phyloP scores from a whole-genome alignment of 2,329 filamentous ascomycete species.

The Fusarium compactum region DNA sequence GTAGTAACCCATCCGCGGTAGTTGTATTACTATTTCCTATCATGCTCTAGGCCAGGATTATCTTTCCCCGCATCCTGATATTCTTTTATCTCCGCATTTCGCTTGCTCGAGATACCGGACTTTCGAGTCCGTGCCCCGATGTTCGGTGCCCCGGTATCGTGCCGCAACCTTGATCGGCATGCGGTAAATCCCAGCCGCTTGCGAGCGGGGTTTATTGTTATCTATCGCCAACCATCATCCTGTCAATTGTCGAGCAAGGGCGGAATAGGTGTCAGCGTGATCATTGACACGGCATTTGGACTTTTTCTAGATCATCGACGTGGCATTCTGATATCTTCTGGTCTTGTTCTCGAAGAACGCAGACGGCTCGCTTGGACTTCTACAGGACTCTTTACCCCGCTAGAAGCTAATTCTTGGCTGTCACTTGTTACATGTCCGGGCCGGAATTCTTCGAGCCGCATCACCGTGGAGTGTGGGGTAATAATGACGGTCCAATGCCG shows the following conservation, averaged over 20 bases:
- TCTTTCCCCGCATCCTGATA: conserved; percentile 21
- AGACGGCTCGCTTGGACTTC: not conserved
- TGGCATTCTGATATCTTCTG: not conserved
- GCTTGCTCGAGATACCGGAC: conserved; percentile 19
- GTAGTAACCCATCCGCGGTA: conserved; percentile 23
- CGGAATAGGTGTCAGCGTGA: not conserved
- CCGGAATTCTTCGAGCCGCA: not conserved
- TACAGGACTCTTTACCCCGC: not conserved
- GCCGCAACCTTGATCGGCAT: conserved; percentile 34
- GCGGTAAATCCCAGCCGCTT: conserved; percentile 25
- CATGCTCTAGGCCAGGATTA: conserved; percentile 27
- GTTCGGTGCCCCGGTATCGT: conserved; percentile 18
- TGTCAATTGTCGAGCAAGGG: not conserved
- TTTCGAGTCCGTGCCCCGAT: conserved; percentile 31
- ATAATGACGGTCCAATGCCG: not conserved
- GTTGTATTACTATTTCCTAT: conserved; percentile 36
- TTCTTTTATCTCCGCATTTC: conserved; percentile 26
- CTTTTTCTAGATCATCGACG: not conserved
- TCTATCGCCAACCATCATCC: conserved; percentile 9
- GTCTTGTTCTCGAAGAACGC: conserved; percentile 4
- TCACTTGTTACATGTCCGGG: not conserved
- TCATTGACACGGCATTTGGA: not conserved
- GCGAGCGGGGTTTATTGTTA: conserved; percentile 18
- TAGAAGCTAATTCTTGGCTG: not conserved
- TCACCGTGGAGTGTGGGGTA: not conserved